A percentile compares a stretch with the other conserved stretches of the same genome.
These are phyloP conservation scores for Trichoderma atroviride DNA, from an alignment of 2,329 filamentous ascomycete species.

Conservation along the genomic window DNA sequence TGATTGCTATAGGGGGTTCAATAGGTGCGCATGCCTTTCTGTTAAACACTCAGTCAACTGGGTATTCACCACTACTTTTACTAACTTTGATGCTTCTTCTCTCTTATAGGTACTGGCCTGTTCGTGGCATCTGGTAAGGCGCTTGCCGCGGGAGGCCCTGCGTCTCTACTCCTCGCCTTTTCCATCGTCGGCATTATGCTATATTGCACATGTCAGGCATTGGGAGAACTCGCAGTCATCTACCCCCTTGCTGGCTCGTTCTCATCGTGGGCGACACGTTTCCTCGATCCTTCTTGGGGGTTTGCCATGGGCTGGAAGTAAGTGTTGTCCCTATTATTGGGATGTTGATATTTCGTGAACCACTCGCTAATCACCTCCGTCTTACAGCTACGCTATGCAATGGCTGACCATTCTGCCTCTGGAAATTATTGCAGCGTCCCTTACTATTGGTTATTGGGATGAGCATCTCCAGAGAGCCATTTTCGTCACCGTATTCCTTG, in stretches of 20 bases:
- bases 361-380: conserved; percentile 8
- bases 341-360: neutral
- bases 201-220: conserved; percentile 86
- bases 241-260: conserved; percentile 94
- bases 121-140: conserved; percentile 82
- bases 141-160: conserved; percentile 73
- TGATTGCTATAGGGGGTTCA: conserved; percentile 95
- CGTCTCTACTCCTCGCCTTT: conserved; percentile 77
- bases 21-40: conserved; percentile 62
- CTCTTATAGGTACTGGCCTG: conserved; percentile 68
- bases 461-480: conserved; percentile 65
- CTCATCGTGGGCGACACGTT: conserved; percentile 86
- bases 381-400: conserved; percentile 73
- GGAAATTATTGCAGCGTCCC: conserved; percentile 83
- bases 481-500: conserved; percentile 81
- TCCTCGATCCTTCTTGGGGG: conserved; percentile 91
- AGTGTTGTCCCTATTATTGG: conserved; percentile 37
- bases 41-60: neutral
- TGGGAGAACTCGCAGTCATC: conserved; percentile 87
- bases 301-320: conserved; percentile 96
- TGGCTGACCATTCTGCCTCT: conserved; percentile 84
- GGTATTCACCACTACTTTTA: neutral
- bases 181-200: conserved; percentile 81
- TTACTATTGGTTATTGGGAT: conserved; percentile 84
- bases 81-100: neutral